Base-by-base conservation (phyloP, 257 asterid species). In the Penstemon eatonii region DNA sequence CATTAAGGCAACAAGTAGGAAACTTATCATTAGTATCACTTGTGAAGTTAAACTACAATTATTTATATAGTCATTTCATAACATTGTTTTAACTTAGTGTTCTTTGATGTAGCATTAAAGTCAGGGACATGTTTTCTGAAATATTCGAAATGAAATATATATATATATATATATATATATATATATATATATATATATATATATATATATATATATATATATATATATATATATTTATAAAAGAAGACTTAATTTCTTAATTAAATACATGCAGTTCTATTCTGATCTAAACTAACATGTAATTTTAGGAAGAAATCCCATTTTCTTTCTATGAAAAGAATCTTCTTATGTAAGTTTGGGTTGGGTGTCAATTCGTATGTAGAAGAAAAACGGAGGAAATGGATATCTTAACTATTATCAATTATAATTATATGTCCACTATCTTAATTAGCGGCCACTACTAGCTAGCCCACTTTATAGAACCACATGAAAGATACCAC, bases 401-500 rank as follows among this genome's bases (percentile, higher is more conserved):
- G 7, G 39, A 3, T 37, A 51, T 61, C 18, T 63, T 51, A 58
- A 50, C 39, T 55, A 54, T 46, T 49, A 38, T 13, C 67, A 62
- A 79, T 53, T 64, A 25, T 15, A 33, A 38, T 58, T 56, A 44
- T 3, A 44, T 9, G 3, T 9, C 49, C 49, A 44, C 49, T 44
- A 44, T 44, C 49, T 44, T 44, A 5, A 3, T 46, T 15, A 15
- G 18, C 40, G 13, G 56, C 37, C 57, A 76, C 63, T 63, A 78
- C 60, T 73, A 73, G 79, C 77, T 56, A 41, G 59, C 53, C 60
- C 56, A 70, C 79, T 76, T 79, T 77, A 39, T 84, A 79, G 82
- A 81, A 25, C 72, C 67, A 75, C 87, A 79, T 67, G 81, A 78
- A 75, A 81, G 78, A 79, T 79, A 52, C 74, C 51, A 67, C 37